Conservation (phyloP, 129 eudicot genomes). For the Sambucus nigra region DNA sequence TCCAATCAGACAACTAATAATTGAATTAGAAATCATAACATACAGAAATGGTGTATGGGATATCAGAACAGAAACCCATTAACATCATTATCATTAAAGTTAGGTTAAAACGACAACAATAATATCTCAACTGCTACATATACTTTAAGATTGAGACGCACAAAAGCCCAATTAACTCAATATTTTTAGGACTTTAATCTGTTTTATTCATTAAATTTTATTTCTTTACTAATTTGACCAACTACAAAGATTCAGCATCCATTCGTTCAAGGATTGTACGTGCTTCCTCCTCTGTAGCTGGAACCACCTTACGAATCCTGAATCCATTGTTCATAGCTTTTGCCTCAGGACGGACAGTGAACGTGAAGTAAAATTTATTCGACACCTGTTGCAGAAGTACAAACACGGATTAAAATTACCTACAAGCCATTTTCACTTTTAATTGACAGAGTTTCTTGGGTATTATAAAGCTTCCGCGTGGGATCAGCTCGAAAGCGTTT, state of each 20-base stretch:
- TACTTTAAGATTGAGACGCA: no score
- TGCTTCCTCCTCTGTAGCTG: conserved; percentile 98
- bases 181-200: neutral
- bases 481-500: no score
- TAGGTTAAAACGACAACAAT: neutral
- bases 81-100: no score
- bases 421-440: no score
- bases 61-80: neutral
- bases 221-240: neutral
- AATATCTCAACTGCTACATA: no score
- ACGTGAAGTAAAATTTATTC: conserved; percentile 88
- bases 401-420: no score
- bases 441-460: neutral
- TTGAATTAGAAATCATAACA: no score
- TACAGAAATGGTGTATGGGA: no score
- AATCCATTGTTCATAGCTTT: conserved; percentile 49
- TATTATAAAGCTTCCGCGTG: neutral
- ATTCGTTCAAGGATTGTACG: conserved; percentile 73
- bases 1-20: no score
- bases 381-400: conserved; percentile 52
- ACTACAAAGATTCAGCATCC: conserved; percentile 58
- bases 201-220: neutral
- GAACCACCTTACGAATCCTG: conserved; percentile 86
- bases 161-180: neutral
- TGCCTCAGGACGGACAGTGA: conserved; percentile 78